Evolutionary conservation across 805 yeast genomes (phyloP).

Genomic region (Naumovozyma castellii): DNA sequence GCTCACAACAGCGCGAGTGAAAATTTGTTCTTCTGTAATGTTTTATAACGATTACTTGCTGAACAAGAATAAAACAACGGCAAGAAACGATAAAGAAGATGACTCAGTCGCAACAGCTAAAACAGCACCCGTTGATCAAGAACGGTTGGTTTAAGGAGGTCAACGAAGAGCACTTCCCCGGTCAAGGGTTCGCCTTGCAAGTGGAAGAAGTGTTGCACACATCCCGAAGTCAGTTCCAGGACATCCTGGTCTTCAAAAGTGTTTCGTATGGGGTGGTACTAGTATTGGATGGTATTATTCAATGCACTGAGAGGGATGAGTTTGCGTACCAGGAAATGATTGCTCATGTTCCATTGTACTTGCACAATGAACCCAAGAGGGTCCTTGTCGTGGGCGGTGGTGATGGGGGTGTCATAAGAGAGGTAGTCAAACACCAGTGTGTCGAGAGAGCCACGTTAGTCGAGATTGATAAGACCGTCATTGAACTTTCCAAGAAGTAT

Average conservation of each 20-base stretch:
- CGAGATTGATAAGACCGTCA: constrained; percentile 84
- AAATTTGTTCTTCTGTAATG: neutral
- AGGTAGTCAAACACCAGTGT: constrained; percentile 64
- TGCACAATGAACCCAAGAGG: constrained; percentile 64
- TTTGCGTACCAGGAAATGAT: constrained; percentile 92
- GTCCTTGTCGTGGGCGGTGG: constrained; percentile 93
- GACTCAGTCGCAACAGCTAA: neutral
- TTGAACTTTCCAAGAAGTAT: constrained; percentile 58
- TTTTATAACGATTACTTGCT: too few relatives aligned
- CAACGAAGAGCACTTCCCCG: constrained; percentile 67
- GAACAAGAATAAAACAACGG: too few relatives aligned
- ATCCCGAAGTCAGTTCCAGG: constrained; percentile 65
- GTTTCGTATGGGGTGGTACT: constrained; percentile 76
- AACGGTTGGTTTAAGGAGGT: constrained; percentile 81
- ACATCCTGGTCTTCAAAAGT: constrained; percentile 69
- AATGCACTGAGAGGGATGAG: constrained; percentile 87
- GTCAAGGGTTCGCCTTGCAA: constrained; percentile 67
- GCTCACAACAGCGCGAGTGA: neutral
- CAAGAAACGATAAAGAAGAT: neutral
- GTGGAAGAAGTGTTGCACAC: constrained; percentile 59
- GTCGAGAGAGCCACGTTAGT: constrained; percentile 63
- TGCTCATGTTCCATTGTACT: constrained; percentile 68
- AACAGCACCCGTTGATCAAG: constrained; percentile 25
- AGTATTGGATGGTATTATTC: constrained; percentile 82
- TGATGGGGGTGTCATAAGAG: constrained; percentile 90